Evolutionary conservation across 2,329 filamentous ascomycete species (phyloP), one percentile per base, ranked within the genome.

Genomic region (Ophiosphaerella herpotricha): DNA sequence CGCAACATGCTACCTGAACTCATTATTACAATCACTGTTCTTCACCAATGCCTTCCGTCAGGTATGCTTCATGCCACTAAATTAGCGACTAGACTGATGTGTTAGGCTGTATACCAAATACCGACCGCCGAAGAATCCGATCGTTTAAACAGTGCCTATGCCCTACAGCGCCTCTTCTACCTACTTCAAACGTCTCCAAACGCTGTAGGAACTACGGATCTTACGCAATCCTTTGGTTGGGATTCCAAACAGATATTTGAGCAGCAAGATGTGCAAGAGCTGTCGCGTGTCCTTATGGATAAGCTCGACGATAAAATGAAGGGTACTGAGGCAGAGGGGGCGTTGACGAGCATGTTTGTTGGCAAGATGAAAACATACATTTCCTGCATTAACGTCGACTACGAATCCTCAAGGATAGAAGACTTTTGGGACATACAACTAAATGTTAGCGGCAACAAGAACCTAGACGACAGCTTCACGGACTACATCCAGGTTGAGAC

Each of bases 361-460:
- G 95, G 94, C 49, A 97, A 97, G 76, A 92, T 95, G 74, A 97
- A 97, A 78, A 99, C 94, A 0, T 99, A 97, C 74, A 95, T 99
- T 58, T 95, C 90, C 18, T 99, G 95, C 77, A 97, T 99, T 72
- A 94, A 99, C 72, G 95, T 99, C 55, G 87, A 96, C 66, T 99
- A 96, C 77, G 93, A 97, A 77, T 97, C 91, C 18, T 96, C 92
- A 55, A 85, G 93, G 54, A 85, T 94, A 59, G 94, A 99, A 74
- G 95, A 99, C 64, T 99, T 97, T 73, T 99, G 94, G 94, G 94
- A 99, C 71, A 90, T 99, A 52, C 94, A 99, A 72, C 84, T 99
- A 61, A 99, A 97, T 61, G 95, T 99, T 43, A 89, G 89, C 56
- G 92, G 91, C 29, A 97, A 96, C 80, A 91, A 90, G 76, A 93